phyloP scores from a whole-genome alignment of 2,329 filamentous ascomycete genomes.

The Alternaria novae-zelandiae region DNA sequence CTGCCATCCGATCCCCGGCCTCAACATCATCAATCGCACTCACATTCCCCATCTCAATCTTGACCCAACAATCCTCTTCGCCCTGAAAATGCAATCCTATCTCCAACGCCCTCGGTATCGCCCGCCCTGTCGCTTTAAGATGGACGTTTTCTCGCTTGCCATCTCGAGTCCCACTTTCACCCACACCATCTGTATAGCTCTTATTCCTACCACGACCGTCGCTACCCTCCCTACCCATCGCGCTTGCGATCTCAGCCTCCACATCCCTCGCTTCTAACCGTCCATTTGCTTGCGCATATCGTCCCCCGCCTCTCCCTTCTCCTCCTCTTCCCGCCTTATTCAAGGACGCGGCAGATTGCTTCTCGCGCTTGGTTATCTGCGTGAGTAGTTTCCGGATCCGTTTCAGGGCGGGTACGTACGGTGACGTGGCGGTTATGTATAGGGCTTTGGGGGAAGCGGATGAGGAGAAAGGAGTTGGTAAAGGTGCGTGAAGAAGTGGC shows the following conservation, averaged over 20 bases:
- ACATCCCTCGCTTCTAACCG: conserved; percentile 38
- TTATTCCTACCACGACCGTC: background rate
- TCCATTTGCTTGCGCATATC: conserved; percentile 26
- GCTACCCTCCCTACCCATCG: conserved; percentile 11
- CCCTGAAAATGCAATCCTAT: conserved; percentile 70
- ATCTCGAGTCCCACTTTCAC: background rate
- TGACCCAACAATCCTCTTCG: conserved; percentile 64
- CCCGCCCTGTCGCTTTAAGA: conserved; percentile 70
- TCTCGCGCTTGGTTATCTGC: conserved; percentile 59
- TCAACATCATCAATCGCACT: conserved; percentile 72
- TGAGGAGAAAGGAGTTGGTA: conserved; percentile 61
- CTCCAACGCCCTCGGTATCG: conserved; percentile 67
- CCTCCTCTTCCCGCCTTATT: background rate
- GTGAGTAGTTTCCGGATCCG: conserved; percentile 69
- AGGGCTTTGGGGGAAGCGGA: conserved; percentile 61
- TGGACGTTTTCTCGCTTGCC: conserved; percentile 58
- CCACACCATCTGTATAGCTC: conserved; percentile 2
- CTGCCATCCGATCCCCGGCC: conserved; percentile 10
- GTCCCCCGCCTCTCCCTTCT: background rate
- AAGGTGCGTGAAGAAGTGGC: conserved; percentile 63
- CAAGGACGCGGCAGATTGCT: conserved; percentile 40
- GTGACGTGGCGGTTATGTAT: conserved; percentile 69
- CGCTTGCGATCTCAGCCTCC: conserved; percentile 36
- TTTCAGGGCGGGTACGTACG: conserved; percentile 72
- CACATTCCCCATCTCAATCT: conserved; percentile 67